These are phyloP conservation scores for Hanseniaspora nectarophila DNA, from an alignment of 805 yeast species.

Conservation along the genomic window DNA sequence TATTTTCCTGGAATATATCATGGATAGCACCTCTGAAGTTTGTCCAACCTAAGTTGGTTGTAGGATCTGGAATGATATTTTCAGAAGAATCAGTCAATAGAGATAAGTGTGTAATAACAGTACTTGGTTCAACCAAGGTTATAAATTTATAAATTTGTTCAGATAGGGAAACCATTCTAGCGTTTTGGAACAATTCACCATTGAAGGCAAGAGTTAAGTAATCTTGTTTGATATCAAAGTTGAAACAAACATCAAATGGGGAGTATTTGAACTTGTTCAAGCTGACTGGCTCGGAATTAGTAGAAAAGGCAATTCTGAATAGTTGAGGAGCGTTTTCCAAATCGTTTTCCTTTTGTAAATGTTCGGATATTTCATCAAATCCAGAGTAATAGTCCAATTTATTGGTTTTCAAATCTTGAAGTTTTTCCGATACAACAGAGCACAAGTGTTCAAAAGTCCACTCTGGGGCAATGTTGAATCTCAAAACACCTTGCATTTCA, in stretches of 20 bases:
- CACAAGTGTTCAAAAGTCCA: constrained; percentile 45
- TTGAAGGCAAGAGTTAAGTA: constrained; percentile 42
- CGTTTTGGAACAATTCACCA: constrained; percentile 56
- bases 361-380: constrained; percentile 45
- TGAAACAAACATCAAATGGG: constrained; percentile 37
- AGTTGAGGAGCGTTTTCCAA: constrained; percentile 50
- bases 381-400: constrained; percentile 28
- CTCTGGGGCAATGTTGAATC: constrained; percentile 48
- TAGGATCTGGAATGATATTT: constrained; percentile 71
- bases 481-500: constrained; percentile 37
- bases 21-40: constrained; percentile 92
- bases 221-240: constrained; percentile 18
- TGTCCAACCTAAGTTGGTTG: constrained; percentile 75
- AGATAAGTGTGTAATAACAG: constrained; percentile 46
- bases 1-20: constrained; percentile 83
- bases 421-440: constrained; percentile 32
- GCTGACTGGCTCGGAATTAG: constrained; percentile 32
- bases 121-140: constrained; percentile 28
- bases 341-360: constrained; percentile 38
- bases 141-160: constrained; percentile 60
- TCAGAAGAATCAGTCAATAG: constrained; percentile 59
- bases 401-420: constrained; percentile 19
- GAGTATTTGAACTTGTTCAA: constrained; percentile 28
- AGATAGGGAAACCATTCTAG: constrained; percentile 54
- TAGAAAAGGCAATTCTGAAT: constrained; percentile 38